Conservation (phyloP, 2,329 filamentous ascomycete genomes). For the Trichoderma hamatum region DNA sequence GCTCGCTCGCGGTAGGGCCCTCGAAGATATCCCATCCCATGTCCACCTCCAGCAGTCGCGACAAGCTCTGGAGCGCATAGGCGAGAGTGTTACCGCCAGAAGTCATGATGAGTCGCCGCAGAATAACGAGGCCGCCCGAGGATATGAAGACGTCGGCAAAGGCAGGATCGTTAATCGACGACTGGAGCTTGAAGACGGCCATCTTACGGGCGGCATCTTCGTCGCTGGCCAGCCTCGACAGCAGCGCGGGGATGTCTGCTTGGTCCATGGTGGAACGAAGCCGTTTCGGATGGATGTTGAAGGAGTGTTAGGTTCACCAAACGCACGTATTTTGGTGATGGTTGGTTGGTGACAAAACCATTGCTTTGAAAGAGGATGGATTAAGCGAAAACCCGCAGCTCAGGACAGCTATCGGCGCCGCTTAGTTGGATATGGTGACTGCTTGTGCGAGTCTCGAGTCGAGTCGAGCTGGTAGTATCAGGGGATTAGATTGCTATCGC, state of each 20-base stretch:
- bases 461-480: conserved; percentile 17
- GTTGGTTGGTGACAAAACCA: not conserved
- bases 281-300: conserved; percentile 19
- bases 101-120: conserved; percentile 81
- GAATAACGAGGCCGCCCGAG: conserved; percentile 78
- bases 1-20: conserved; percentile 61
- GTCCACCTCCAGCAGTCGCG: conserved; percentile 87
- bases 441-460: conserved; percentile 1
- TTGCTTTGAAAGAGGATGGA: conserved; percentile 15
- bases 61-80: conserved; percentile 89
- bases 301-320: not conserved
- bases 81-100: conserved; percentile 92
- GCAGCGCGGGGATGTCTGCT: conserved; percentile 66
- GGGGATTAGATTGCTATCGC: conserved; percentile 18
- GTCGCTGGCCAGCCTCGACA: conserved; percentile 66
- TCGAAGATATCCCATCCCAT: conserved; percentile 95
- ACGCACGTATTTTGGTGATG: conserved; percentile 7
- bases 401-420: not conserved
- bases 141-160: conserved; percentile 97
- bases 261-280: conserved; percentile 57
- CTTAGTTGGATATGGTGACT: conserved; percentile 3
- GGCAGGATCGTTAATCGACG: conserved; percentile 90
- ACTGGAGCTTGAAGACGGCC: conserved; percentile 98
- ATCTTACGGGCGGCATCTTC: conserved; percentile 96
- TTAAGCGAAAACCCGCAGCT: not conserved